Evolutionary conservation across 2,329 filamentous ascomycete genomes (phyloP), one percentile per base, ranked within the genome.

Genomic region (Scortechinia acanthostroma): DNA sequence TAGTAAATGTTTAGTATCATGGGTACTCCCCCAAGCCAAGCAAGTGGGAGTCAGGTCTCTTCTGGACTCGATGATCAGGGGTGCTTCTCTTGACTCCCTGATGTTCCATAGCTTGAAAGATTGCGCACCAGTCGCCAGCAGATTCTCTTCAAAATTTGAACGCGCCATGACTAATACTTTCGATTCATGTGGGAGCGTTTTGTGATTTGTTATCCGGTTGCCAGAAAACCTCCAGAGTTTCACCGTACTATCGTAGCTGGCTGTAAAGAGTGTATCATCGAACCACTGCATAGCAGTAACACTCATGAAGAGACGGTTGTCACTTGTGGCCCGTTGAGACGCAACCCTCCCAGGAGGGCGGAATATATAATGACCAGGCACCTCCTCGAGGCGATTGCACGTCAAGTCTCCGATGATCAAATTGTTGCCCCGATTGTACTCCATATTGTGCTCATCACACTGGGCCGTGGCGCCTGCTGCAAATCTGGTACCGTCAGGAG

Each of bases 341-440:
- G 35, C 35, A 10, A 6, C 35, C 17, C 17, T 10, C 35, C 10
- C 17, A 13, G 6, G 17, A 40, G 35, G 35, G 17, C 17, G 17
- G 6, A 6, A 6, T 13, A 19, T 19, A 13, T 17, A 19, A 19
- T 40, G 35, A 19, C 20, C 35, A 6, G 35, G 35, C 6, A 40
- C 6, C 10, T 81, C 77, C 44, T 65, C 59, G 4, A 82, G 53
- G 1, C 52, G 53, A 17, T 64, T 67, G 1, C 52, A 51, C 1
- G 54, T 49, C 2, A 68, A 49, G 48, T 76, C 61, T 1, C 78
- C 78, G 25, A 76, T 55, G 1, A 82, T 53, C 1, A 82, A 59
- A 50, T 82, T 82, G 47, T 77, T 73, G 0, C 66, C 62, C 30
- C 72, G 62, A 47, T 83, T 83, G 53, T 83, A 83, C 33, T 77